Percentiles rank a stretch among this genome's conserved stretches.
Conservation (phyloP, 2,329 filamentous ascomycete species). For the Stenocarpella maydis region DNA sequence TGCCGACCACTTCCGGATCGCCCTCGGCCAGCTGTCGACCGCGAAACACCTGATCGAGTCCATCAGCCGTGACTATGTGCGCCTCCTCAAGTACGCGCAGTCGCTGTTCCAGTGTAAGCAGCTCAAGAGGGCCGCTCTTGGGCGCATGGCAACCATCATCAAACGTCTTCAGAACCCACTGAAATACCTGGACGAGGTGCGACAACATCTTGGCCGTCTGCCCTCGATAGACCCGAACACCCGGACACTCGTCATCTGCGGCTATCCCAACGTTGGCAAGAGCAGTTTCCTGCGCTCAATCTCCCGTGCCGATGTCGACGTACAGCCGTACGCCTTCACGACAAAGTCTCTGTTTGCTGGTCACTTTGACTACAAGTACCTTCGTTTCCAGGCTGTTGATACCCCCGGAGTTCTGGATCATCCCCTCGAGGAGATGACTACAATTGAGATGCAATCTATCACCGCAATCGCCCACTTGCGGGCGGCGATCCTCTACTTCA, state of each 20-base stretch:
- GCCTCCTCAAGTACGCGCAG: constrained; percentile 89
- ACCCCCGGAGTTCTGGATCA: constrained; percentile 99
- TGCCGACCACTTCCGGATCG: constrained; percentile 97
- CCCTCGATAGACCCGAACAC: constrained; percentile 99
- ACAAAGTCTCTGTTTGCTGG: constrained; percentile 97
- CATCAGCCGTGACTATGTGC: constrained; percentile 94
- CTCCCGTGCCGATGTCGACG: constrained; percentile 93
- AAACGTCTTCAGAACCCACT: constrained; percentile 94
- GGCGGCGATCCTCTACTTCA: constrained; percentile 96
- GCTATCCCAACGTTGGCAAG: constrained; percentile 98
- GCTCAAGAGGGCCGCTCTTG: constrained; percentile 92
- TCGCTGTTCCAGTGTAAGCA: constrained; percentile 99
- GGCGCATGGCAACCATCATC: constrained; percentile 98
- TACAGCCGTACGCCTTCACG: constrained; percentile 98
- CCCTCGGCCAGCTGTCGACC: constrained; percentile 93
- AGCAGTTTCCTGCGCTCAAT: constrained; percentile 93
- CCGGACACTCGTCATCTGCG: constrained; percentile 92
- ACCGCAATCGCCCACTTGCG: constrained; percentile 97
- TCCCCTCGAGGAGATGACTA: constrained; percentile 99
- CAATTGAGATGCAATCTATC: constrained; percentile 99
- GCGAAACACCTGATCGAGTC: constrained; percentile 97
- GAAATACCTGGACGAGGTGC: constrained; percentile 93
- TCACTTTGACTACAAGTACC: constrained; percentile 97
- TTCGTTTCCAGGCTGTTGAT: constrained; percentile 81
- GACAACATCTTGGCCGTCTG: constrained; percentile 95